Evolutionary conservation across 176 grass and related monocot species (phyloP).

Genomic region (Areca catechu): DNA sequence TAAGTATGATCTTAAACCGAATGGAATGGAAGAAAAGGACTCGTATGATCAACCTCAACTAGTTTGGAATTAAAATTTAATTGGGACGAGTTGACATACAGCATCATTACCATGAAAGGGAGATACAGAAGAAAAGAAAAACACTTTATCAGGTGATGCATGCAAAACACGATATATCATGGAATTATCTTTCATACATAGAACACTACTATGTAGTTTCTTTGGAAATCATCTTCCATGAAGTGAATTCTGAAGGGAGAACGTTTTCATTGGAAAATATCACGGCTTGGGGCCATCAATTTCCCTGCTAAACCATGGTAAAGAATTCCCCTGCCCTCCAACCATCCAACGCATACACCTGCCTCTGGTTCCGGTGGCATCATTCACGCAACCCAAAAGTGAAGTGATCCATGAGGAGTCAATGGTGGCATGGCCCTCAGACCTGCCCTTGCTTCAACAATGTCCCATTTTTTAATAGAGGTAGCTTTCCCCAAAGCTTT

Average conservation of each 20-base stretch:
- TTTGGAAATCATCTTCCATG: slow-evolving; percentile 37
- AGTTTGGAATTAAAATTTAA: too few species aligned
- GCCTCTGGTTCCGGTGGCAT: slow-evolving; percentile 31
- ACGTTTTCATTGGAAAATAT: slow-evolving; percentile 48
- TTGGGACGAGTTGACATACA: too few species aligned
- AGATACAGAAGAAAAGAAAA: too few species aligned
- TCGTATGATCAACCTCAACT: too few species aligned
- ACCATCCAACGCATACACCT: slow-evolving; percentile 67
- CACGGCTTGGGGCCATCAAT: slow-evolving; percentile 57
- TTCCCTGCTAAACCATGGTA: slow-evolving; percentile 80
- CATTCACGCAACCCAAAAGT: slow-evolving; percentile 70
- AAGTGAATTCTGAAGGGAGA: slow-evolving; percentile 66
- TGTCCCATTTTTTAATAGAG: slow-evolving; percentile 64
- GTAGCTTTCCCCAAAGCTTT: slow-evolving; percentile 72
- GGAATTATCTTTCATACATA: too few species aligned
- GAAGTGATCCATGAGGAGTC: slow-evolving; percentile 68
- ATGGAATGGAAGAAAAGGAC: too few species aligned
- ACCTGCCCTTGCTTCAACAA: slow-evolving; percentile 57
- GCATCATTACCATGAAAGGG: too few species aligned
- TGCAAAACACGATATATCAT: too few species aligned
- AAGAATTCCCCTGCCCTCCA: slow-evolving; percentile 79
- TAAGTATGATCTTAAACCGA: too few species aligned
- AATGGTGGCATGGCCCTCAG: slow-evolving; percentile 79
- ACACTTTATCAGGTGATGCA: too few species aligned
- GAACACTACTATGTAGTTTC: neutral